Percentiles rank a stretch among this genome's conserved stretches.
These are phyloP conservation scores for Neopestalotiopsis rosae DNA, from an alignment of 2,329 filamentous ascomycete species.

Conservation along the genomic window DNA sequence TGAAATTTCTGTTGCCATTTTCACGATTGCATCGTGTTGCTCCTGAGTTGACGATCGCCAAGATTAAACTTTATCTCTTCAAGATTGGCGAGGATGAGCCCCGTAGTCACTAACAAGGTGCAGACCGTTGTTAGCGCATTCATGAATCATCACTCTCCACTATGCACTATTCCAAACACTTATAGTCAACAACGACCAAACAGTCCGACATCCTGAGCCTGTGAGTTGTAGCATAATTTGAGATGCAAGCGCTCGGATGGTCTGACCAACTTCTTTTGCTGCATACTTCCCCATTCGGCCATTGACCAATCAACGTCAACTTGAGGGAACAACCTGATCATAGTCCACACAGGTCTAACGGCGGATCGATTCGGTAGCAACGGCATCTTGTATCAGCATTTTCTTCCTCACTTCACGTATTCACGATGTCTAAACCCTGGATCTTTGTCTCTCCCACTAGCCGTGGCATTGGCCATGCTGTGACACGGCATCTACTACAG, in stretches of 20 bases:
- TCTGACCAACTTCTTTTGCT: background rate
- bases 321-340: no score
- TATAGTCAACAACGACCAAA: background rate
- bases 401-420: background rate
- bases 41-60: background rate
- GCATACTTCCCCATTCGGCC: background rate
- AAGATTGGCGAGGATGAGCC: background rate
- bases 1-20: background rate
- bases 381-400: background rate
- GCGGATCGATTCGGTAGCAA: background rate
- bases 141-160: constrained; percentile 16
- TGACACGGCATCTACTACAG: constrained; percentile 54
- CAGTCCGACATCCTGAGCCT: background rate
- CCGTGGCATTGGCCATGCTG: constrained; percentile 54
- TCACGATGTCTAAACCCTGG: constrained; percentile 53
- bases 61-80: background rate
- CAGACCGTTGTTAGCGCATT: constrained; percentile 1
- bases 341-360: background rate
- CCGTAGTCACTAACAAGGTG: background rate
- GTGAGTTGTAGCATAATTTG: background rate
- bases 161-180: background rate
- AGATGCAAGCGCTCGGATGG: background rate
- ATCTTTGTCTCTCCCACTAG: constrained; percentile 53
- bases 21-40: background rate
- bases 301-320: no score